phyloP scores from a whole-genome alignment of 768 basidiomycete genomes.

The Paxillus involutus region DNA sequence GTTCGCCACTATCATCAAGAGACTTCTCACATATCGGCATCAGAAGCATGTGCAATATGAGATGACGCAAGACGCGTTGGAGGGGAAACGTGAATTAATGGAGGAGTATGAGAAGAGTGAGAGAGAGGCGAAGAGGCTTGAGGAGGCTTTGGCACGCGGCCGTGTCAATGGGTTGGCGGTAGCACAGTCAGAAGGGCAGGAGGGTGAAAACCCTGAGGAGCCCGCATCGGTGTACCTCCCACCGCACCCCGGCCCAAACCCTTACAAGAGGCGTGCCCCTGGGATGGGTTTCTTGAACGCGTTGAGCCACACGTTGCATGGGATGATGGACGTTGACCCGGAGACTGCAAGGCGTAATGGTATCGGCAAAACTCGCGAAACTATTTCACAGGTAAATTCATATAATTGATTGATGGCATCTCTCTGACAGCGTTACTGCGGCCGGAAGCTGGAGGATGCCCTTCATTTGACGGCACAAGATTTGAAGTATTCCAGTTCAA shows the following conservation, averaged over 20 bases:
- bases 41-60: conserved; percentile 98
- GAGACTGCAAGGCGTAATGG: conserved; percentile 91
- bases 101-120: conserved; percentile 93
- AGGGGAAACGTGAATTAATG: conserved; percentile 78
- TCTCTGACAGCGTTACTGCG: conserved; percentile 16
- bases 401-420: conserved; percentile 5
- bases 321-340: conserved; percentile 99
- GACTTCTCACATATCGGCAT: conserved; percentile 90
- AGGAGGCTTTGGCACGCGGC: conserved; percentile 77
- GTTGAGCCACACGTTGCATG: conserved; percentile 90
- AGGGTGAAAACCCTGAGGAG: conserved; percentile 38
- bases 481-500: conserved; percentile 93
- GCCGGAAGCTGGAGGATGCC: conserved; percentile 85
- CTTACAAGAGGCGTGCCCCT: conserved; percentile 59
- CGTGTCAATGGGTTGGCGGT: conserved; percentile 33
- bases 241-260: conserved; percentile 79
- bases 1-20: conserved; percentile 93
- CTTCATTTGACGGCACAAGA: conserved; percentile 91
- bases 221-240: conserved; percentile 57
- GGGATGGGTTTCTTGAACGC: conserved; percentile 90
- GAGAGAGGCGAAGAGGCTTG: conserved; percentile 83
- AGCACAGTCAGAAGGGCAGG: conserved; percentile 29
- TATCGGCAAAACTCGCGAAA: conserved; percentile 92
- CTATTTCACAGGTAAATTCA: conserved; percentile 81
- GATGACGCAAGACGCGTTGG: conserved; percentile 90